Base-by-base conservation (phyloP, 768 basidiomycete species). In the Kwoniella bestiolae region DNA sequence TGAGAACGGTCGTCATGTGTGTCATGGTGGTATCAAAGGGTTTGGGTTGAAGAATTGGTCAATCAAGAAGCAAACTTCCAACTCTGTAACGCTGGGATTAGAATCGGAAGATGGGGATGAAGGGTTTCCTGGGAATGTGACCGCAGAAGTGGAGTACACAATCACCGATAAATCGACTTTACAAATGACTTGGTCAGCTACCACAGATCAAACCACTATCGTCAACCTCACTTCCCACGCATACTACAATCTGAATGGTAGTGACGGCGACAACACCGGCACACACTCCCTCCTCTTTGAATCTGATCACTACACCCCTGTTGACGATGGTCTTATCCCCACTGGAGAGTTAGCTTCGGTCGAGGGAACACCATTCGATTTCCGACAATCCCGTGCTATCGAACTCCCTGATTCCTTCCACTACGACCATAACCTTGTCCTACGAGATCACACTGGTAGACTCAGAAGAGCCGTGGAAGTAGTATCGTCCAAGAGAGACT, bases 141-240 rank as follows among this genome's bases (percentile, higher is more conserved):
- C 25, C 6, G 53, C 50, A 5, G 28, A 50, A 25, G 47, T 59
- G 26, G 61, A 35, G 9, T 66, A 66, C 49, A 53, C 65, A 4
- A 35, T 66, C 21, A 34, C 58, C 21, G 23, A 50, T 26, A 26
- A 50, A n/a, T 25, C 21, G 5, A 55, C 53, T 6, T n/a, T 66
- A 14, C 29, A 25, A 31, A 50, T 66, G 32, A 57, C 60, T 28
- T 66, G 57, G 47, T 32, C 58, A 28, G 65, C 65, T 23, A 66
- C 65, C 1, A 61, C 65, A 38, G 59, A 66, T 45, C 46, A 60
- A 50, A 25, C 46, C 35, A 66, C 65, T 16, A 50, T 57, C 14
- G 59, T 66, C 59, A 60, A 51, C 49, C 60, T 66, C 28, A 66
- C 65, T 1, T 61, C 63, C 21, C 65, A 66, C 26, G 58, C 65